These are phyloP conservation scores for Penicillium odoratum DNA, from an alignment of 495 filamentous ascomycete genomes.

Conservation along the genomic window DNA sequence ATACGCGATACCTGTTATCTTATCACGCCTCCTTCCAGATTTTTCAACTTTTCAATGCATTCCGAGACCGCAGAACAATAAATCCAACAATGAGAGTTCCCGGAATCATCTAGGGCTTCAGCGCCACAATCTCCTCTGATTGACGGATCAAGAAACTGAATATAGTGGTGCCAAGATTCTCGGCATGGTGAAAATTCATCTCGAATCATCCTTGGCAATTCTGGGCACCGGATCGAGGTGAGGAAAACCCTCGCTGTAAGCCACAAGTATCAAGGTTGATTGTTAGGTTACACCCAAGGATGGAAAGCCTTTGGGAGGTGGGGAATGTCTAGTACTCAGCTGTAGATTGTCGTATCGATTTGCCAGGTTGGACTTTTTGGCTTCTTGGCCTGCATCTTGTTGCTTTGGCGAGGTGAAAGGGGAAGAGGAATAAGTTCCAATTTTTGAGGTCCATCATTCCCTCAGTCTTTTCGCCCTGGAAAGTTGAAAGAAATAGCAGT, in stretches of 20 bases:
- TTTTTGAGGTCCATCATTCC: no score
- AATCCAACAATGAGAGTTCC: not conserved
- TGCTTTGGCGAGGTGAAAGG: not conserved
- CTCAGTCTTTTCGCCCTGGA: no score
- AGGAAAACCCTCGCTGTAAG: not conserved
- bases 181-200: conserved; percentile 18
- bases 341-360: not conserved
- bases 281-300: not conserved
- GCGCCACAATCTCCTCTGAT: not conserved
- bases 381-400: not conserved
- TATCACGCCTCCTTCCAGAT: no score
- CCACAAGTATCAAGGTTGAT: not conserved
- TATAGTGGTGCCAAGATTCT: conserved; percentile 19
- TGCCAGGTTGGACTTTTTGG: not conserved
- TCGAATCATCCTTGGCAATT: conserved; percentile 24
- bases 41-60: no score
- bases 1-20: no score
- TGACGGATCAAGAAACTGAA: not conserved
- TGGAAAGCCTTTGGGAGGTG: no score
- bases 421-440: no score
- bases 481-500: no score
- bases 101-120: not conserved
- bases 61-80: no score
- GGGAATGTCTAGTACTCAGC: no score
- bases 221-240: not conserved